Evolutionary conservation across 164 flowering plant genomes (phyloP), one percentile per base, ranked within the genome.

Genomic region (Dillenia suffruticosa): DNA sequence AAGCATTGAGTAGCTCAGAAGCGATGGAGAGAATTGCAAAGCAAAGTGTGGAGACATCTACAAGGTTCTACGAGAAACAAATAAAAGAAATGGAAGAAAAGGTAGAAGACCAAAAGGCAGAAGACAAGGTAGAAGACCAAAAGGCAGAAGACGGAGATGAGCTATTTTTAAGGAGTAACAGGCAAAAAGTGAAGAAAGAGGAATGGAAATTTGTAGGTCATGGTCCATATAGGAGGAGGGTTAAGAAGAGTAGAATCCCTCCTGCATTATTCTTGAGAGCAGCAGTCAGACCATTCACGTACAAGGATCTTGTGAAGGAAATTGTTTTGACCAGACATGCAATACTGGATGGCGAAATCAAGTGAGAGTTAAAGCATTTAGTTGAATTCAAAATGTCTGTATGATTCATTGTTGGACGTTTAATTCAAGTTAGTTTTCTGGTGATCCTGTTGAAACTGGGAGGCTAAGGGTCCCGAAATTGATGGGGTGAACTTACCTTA

Each of bases 231-330:
- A 83, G 70, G 76, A 80, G 70, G 77, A 92, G 67, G 77, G 59
- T 82, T 5, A 84, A 77, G 74, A 94, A 78, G 81, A 82, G 94
- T 59, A 87, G 63, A 66, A 73, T 86, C 45, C 98, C 98, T 5
- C 97, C 97, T 0, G 97, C 76, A 58, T 70, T 84, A 63, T 94
- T 91, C 62, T 51, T 91, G 67, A 62, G 82, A 51, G 92, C 92
- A 0, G 97, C 96, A 0, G 91, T 94, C 12, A 81, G 97, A 49
- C 98, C 95, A 1, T 94, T 94, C 51, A 86, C 87, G 19, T 94
- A 91, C 68, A 77, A 82, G 68, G 91, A 91, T 69, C 87, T 94
- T 52, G 92, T 94, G 40, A 94, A 94, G 74, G 98, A 94, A 77
- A 87, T 94, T 70, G 97, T 91, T 47, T 67, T 94, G 68, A 76